Base-by-base conservation (phyloP, 2,329 filamentous ascomycete species). In the Venturia nashicola region DNA sequence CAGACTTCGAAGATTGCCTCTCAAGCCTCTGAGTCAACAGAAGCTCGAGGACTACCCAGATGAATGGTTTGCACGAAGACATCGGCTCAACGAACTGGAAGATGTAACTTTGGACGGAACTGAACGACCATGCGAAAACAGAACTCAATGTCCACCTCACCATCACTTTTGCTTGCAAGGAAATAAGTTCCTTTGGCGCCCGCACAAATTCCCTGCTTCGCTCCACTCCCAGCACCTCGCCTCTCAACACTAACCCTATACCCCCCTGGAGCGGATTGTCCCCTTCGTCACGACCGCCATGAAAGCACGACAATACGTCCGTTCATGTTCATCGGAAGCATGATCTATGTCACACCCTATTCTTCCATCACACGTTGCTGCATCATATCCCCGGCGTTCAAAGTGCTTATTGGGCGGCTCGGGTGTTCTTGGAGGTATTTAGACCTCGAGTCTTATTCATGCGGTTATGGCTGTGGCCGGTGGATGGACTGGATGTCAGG, bases 211-310 rank as follows among this genome's bases (percentile, higher is more conserved):
- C 59, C 34, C 46, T 44, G 64, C 57, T 59, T 61, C 61, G 43
- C 59, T 60, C 51, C 23, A 44, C 32, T 36, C 54, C 59, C 65
- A 57, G 51, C 59, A 62, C 57, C 40, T 60, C 62, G 39, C 59
- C 61, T 48, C 23, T 59, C 51, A 46, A 59, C 59, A 64, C 64
- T 23, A 59, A 59, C 62, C 55, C 61, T 64, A 54, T 65, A 62
- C 66, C 64, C 65, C 27, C 43, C 66, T 66, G 61, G 62, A 61
- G 67, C 68, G 67, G 66, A 67, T 67, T 67, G 64, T 65, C 67
- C 71, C 70, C 68, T 69, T 67, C 68, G 68, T 70, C 68, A 74
- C 70, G 71, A 72, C 69, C 70, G 65, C 43, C 40, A 66, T 68
- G 69, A 73, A 27, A 63, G 39, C 59, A 60, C 59, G 59, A 60